phyloP scores from a whole-genome alignment of 345 rosid genomes.

The Erucastrum elatum region DNA sequence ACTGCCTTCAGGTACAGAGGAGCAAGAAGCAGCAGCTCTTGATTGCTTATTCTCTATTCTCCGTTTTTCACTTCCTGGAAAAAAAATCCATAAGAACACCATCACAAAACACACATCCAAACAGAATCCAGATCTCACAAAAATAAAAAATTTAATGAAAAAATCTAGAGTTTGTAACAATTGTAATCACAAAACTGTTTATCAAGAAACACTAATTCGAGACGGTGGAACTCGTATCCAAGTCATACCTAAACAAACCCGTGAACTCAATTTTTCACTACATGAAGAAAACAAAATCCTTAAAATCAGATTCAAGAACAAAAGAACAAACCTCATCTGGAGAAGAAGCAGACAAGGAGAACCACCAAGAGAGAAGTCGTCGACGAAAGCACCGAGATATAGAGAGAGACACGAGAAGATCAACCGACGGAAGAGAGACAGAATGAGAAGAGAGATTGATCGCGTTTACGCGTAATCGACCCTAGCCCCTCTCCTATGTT shows the following conservation, averaged over 20 bases:
- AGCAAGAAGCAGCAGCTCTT: constrained; percentile 59
- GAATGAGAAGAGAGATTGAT: no score
- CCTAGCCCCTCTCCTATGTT: no score
- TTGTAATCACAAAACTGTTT: background rate
- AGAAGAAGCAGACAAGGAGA: constrained; percentile 24
- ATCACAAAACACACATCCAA: constrained; percentile 11
- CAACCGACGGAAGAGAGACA: no score
- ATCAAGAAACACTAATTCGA: background rate
- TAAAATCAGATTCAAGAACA: constrained; percentile 11
- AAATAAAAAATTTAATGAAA: constrained; percentile 41
- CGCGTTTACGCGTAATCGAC: no score
- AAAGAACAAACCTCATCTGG: constrained; percentile 39
- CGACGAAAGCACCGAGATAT: no score
- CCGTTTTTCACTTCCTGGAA: constrained; percentile 50
- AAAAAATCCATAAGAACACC: constrained; percentile 29
- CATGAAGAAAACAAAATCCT: constrained; percentile 32
- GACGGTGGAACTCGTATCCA: background rate
- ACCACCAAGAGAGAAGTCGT: no score
- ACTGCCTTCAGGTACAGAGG: constrained; percentile 76
- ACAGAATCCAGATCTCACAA: constrained; percentile 56
- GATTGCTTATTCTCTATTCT: constrained; percentile 85
- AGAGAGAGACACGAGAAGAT: no score
- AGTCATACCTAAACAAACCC: background rate
- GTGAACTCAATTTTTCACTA: constrained; percentile 29
- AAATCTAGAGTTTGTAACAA: constrained; percentile 37